A percentile compares a stretch with the other conserved stretches of the same genome.
These are phyloP conservation scores for Eimeria mitis DNA, from an alignment of 169 alveolate genomes.

Conservation along the genomic window DNA sequence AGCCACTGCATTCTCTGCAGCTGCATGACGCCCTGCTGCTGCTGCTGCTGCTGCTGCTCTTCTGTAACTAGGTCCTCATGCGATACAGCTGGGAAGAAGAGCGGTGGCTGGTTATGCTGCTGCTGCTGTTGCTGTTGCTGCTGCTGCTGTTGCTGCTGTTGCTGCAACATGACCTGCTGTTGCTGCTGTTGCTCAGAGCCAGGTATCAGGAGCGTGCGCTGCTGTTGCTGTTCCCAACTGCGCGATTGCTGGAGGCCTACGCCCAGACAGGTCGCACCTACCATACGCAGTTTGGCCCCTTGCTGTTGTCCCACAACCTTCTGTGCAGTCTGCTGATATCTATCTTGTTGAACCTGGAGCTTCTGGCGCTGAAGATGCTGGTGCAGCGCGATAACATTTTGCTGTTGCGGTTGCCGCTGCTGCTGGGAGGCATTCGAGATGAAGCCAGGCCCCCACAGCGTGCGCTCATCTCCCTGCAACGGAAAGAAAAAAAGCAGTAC, in stretches of 20 bases:
- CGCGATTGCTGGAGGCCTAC: constrained; percentile 17
- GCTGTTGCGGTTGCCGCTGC: constrained; percentile 43
- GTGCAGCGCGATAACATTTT: constrained; percentile 9
- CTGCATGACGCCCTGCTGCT: constrained; percentile 44
- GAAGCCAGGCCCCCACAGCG: constrained; percentile 37
- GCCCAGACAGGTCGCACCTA: constrained; percentile 11
- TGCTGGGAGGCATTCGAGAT: constrained; percentile 41
- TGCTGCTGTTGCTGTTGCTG: constrained; percentile 24
- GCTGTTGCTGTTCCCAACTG: constrained; percentile 42
- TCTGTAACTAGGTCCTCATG: background rate
- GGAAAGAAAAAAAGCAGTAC: background rate
- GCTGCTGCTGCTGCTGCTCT: constrained; percentile 43
- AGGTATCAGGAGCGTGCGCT: constrained; percentile 14
- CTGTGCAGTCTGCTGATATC: constrained; percentile 41
- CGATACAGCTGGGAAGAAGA: constrained; percentile 24
- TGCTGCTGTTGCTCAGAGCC: constrained; percentile 11
- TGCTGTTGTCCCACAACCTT: constrained; percentile 29
- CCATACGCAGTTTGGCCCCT: constrained; percentile 34
- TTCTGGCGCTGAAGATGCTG: constrained; percentile 41
- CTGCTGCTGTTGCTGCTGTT: constrained; percentile 35
- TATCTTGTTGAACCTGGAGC: constrained; percentile 27
- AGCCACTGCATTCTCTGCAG: constrained; percentile 55
- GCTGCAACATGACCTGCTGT: constrained; percentile 26
- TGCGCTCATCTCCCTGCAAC: constrained; percentile 37
- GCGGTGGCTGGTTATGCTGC: constrained; percentile 39